These are phyloP conservation scores for Basipetospora chlamydospora DNA, from an alignment of 2,329 filamentous ascomycete species.

Conservation along the genomic window DNA sequence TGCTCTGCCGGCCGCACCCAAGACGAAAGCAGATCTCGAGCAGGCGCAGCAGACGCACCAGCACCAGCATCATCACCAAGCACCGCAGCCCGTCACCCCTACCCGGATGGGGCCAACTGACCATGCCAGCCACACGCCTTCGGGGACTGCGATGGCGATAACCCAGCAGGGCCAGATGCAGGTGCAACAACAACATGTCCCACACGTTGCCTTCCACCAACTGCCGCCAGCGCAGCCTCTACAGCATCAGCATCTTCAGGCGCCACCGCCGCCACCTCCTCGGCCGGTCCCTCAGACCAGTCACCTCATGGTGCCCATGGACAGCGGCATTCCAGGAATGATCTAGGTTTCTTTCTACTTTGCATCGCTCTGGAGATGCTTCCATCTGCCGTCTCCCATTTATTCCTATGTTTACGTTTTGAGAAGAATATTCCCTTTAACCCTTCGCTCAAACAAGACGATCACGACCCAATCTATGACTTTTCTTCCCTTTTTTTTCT, in stretches of 20 bases:
- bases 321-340: constrained; percentile 9
- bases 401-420: background rate
- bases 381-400: background rate
- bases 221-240: background rate
- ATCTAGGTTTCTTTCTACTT: constrained; percentile 7
- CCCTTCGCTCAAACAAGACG: constrained; percentile 1
- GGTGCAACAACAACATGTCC: no score
- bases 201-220: no score
- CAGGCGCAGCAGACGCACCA: constrained; percentile 11
- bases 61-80: constrained; percentile 5
- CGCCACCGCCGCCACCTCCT: constrained; percentile 11
- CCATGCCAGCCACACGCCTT: background rate
- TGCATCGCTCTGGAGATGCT: constrained; percentile 1
- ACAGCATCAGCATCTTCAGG: constrained; percentile 5
- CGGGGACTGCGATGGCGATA: constrained; percentile 2
- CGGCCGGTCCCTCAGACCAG: constrained; percentile 6
- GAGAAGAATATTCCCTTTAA: background rate
- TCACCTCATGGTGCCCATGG: constrained; percentile 11
- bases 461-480: no score
- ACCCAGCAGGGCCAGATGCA: constrained; percentile 3
- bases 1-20: constrained; percentile 27
- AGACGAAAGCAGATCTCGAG: constrained; percentile 30
- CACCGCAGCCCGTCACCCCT: constrained; percentile 7
- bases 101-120: background rate
- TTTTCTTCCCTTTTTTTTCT: background rate